A percentile compares a stretch with the other conserved stretches of the same genome.
Conservation (phyloP, 805 yeast species). For the Barnettozyma sp. region DNA sequence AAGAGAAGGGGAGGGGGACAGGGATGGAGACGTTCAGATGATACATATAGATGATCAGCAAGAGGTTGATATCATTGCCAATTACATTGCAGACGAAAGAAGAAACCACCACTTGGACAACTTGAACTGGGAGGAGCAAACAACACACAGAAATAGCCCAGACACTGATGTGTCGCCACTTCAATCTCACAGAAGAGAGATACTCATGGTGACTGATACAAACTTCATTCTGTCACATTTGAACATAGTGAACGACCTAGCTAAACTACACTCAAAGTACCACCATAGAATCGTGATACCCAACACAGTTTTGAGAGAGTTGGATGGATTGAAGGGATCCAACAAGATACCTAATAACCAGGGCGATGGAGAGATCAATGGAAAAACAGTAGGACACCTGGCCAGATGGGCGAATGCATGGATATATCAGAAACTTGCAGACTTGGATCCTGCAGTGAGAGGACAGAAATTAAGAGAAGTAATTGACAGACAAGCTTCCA, state of each 20-base stretch:
- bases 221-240: conserved; percentile 73
- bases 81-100: conserved; percentile 29
- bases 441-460: conserved; percentile 39
- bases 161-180: too few relatives aligned
- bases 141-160: too few relatives aligned
- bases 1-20: neutral
- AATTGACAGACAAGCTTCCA: conserved; percentile 36
- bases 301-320: conserved; percentile 57
- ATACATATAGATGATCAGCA: conserved; percentile 39
- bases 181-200: too few relatives aligned
- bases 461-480: conserved; percentile 61
- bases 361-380: conserved; percentile 12
- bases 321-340: conserved; percentile 73
- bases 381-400: conserved; percentile 39
- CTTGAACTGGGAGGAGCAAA: neutral
- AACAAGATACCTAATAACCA: conserved; percentile 14
- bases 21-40: conserved; percentile 40
- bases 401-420: conserved; percentile 76
- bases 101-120: neutral
- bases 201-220: conserved; percentile 68
- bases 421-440: conserved; percentile 59
- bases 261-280: conserved; percentile 33
- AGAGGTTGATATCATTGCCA: conserved; percentile 38
- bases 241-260: conserved; percentile 46
- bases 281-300: conserved; percentile 61